phyloP scores from a whole-genome alignment of 306 rosid species.

The Ormosia semicastrata region DNA sequence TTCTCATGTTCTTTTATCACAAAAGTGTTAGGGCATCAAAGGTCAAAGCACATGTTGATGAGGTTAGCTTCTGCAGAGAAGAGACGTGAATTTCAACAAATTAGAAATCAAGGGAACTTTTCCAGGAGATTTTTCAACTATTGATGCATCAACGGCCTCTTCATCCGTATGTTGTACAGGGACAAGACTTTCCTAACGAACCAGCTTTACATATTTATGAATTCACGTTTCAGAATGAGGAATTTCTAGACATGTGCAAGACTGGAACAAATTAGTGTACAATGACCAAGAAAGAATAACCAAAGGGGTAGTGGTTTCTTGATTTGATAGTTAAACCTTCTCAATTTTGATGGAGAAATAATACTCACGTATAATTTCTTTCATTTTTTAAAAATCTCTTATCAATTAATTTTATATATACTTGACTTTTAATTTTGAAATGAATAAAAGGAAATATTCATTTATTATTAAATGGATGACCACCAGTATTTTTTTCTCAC shows the following conservation, averaged over 20 bases:
- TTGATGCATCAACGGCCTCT: background rate
- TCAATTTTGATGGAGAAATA: background rate
- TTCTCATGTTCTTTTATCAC: background rate
- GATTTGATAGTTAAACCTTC: slow-evolving; percentile 15
- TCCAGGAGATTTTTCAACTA: background rate
- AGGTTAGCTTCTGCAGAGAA: background rate
- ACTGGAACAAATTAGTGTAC: background rate
- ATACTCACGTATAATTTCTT: too few species aligned
- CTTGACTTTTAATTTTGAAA: background rate
- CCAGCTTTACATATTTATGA: slow-evolving; percentile 20
- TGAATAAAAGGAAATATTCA: too few species aligned
- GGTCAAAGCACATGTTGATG: background rate
- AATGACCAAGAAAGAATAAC: background rate
- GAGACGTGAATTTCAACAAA: background rate
- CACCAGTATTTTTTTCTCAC: too few species aligned
- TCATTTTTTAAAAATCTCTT: too few species aligned
- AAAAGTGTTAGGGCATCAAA: background rate
- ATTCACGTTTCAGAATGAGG: background rate
- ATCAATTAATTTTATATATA: background rate
- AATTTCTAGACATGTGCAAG: background rate
- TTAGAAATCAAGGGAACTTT: background rate
- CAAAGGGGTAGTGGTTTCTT: background rate
- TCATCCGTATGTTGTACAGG: background rate
- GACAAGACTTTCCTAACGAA: slow-evolving; percentile 15
- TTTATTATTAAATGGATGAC: too few species aligned